These are phyloP conservation scores for Penicillium maclennaniae DNA, from an alignment of 495 filamentous ascomycete species.

Conservation along the genomic window DNA sequence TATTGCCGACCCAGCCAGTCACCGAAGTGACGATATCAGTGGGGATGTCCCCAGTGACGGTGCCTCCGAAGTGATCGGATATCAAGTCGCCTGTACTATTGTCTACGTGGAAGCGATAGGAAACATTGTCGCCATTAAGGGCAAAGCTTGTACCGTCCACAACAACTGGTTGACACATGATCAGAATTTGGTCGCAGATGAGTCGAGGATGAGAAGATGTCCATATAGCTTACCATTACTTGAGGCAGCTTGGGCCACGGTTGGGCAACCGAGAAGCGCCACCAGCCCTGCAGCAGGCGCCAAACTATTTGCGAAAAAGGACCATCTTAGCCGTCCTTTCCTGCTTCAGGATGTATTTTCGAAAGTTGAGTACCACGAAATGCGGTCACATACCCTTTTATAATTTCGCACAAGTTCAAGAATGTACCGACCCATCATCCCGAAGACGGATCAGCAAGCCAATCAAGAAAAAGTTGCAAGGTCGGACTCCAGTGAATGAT, in stretches of 20 bases:
- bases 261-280: neutral
- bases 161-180: constrained; percentile 29
- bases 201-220: neutral
- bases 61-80: constrained; percentile 49
- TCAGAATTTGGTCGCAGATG: neutral
- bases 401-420: neutral
- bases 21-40: constrained; percentile 34
- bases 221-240: neutral
- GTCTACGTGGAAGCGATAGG: constrained; percentile 54
- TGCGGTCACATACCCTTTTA: neutral
- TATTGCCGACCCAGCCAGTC: constrained; percentile 44
- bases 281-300: constrained; percentile 4
- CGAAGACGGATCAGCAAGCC: neutral
- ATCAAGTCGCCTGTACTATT: constrained; percentile 44
- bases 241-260: neutral
- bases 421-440: neutral
- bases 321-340: constrained; percentile 8
- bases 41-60: constrained; percentile 33
- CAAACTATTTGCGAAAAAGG: neutral
- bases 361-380: neutral
- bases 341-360: neutral
- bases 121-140: constrained; percentile 45
- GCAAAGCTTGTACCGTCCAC: constrained; percentile 46
- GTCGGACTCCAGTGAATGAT: neutral
- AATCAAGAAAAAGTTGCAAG: neutral